These are phyloP conservation scores for Aureobasidium pullulans DNA, from an alignment of 2,329 filamentous ascomycete genomes.

Conservation along the genomic window DNA sequence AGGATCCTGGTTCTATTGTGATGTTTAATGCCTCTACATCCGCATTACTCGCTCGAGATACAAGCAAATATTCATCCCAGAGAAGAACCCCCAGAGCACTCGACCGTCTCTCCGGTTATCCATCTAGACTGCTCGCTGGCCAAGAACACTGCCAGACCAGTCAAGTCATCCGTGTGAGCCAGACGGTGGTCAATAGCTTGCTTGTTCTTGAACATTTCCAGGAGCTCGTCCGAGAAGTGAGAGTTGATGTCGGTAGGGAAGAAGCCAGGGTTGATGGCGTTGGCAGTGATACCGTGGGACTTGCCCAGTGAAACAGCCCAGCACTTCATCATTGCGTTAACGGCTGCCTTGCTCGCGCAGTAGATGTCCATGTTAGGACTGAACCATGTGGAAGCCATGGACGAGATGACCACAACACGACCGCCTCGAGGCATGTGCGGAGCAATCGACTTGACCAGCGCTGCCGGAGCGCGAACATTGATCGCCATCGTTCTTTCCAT, in stretches of 20 bases:
- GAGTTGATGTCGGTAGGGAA: slow-evolving; percentile 18
- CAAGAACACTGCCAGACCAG: slow-evolving; percentile 40
- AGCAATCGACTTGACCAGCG: slow-evolving; percentile 27
- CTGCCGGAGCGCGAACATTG: slow-evolving; percentile 23
- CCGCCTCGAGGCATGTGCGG: slow-evolving; percentile 30
- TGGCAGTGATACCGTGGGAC: slow-evolving; percentile 16
- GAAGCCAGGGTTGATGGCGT: slow-evolving; percentile 16
- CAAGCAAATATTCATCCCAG: background rate
- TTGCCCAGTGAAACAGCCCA: slow-evolving; percentile 17
- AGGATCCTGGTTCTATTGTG: no score
- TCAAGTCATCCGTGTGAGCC: slow-evolving; percentile 40
- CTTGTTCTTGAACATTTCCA: slow-evolving; percentile 36
- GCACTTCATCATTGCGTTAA: slow-evolving; percentile 14
- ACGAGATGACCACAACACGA: slow-evolving; percentile 50
- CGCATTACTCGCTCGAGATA: no score
- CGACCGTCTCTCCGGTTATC: slow-evolving; percentile 39
- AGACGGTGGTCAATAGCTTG: slow-evolving; percentile 39
- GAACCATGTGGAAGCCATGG: slow-evolving; percentile 47
- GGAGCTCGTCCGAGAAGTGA: background rate
- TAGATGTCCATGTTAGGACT: slow-evolving; percentile 52
- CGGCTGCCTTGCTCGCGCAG: slow-evolving; percentile 15
- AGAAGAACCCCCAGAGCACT: slow-evolving; percentile 5
- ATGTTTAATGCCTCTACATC: no score
- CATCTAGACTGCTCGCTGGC: slow-evolving; percentile 40
- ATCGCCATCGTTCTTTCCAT: slow-evolving; percentile 5